Evolutionary conservation across 768 basidiomycete species (phyloP), one percentile per base, ranked within the genome.

Genomic region (Suillus bovinus): DNA sequence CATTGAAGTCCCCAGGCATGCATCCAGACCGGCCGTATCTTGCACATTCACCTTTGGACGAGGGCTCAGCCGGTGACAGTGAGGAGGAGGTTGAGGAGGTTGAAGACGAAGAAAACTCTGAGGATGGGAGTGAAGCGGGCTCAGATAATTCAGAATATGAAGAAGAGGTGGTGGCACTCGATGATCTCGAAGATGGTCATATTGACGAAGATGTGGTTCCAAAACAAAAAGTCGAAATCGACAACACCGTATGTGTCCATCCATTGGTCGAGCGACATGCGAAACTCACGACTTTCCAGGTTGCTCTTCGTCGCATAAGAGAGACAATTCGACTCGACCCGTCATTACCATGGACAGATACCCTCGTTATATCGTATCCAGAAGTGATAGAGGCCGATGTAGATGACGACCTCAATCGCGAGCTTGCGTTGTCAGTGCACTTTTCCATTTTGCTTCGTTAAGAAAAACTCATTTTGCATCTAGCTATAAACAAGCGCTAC

Each of bases 401-500:
- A 29, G 75, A 91, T 58, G 91, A 95, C 74, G 96, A 99, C 75
- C 81, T 99, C 29, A 90, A 93, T 67, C 91, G 97, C 62, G 97
- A 99, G 77, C 85, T 98, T 47, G 92, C 94, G 20, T 98, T 99
- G 95, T 99, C 42, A 52, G 59, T 39, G 3, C 17, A 34, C 46
- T 14, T 59, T n/a, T 24, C 62, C 31, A 34, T 61, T 61, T 50
- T 24, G 20, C 16, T 22, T 34, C 17, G 3, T 13, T 47, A n/a
- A 22, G 57, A 44, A 49, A 29, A n/a, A 10, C 54, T 39, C 24
- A 22, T 38, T 44, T 36, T 39, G 38, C 55, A 38, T 65, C 2
- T 70, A 99, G 96, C 77, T 98, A 98, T 80, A 98, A 98, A 75
- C 92, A 98, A 77, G 95, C 96, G 5, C 80, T 99, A 0, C 88